A percentile compares a stretch with the other conserved stretches of the same genome.
Conservation (phyloP, 805 yeast genomes). For the Diddensiella caesifluorescens region DNA sequence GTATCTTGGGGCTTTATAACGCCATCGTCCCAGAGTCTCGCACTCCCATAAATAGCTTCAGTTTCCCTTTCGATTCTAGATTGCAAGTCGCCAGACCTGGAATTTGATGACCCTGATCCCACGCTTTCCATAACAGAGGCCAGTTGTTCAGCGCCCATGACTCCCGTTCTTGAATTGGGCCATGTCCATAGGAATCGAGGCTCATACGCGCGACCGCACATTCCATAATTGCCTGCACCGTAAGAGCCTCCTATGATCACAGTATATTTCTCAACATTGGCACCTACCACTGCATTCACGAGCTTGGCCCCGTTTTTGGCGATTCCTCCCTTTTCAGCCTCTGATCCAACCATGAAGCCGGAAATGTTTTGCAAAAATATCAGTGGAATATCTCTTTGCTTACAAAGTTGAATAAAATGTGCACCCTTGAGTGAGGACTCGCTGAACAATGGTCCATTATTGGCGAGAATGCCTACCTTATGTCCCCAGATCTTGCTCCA, state of each 20-base stretch:
- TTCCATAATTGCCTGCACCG: constrained; percentile 34
- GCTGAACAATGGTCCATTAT: constrained; percentile 30
- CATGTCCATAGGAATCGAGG: constrained; percentile 32
- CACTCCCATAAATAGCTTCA: constrained; percentile 27
- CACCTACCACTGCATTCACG: constrained; percentile 32
- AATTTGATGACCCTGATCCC: constrained; percentile 25
- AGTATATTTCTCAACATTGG: constrained; percentile 31
- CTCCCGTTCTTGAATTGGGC: constrained; percentile 33
- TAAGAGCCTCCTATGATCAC: constrained; percentile 32
- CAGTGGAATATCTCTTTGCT: constrained; percentile 30
- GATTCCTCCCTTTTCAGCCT: constrained; percentile 32
- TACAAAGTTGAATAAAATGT: constrained; percentile 32
- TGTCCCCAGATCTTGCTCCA: constrained; percentile 29
- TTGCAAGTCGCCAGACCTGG: constrained; percentile 20
- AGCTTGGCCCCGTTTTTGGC: constrained; percentile 33
- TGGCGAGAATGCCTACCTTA: constrained; percentile 31
- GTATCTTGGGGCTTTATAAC: constrained; percentile 30
- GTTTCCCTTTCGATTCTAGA: constrained; percentile 28
- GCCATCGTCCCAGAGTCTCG: constrained; percentile 33
- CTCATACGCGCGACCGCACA: constrained; percentile 33
- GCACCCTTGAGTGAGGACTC: constrained; percentile 32
- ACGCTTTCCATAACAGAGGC: constrained; percentile 31
- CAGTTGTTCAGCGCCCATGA: constrained; percentile 33
- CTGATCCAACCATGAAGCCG: constrained; percentile 34
- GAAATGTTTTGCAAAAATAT: constrained; percentile 31